Percentiles rank a stretch among this genome's conserved stretches.
phyloP scores from a whole-genome alignment of 2,329 filamentous ascomycete species.

The Xylariales sp. region DNA sequence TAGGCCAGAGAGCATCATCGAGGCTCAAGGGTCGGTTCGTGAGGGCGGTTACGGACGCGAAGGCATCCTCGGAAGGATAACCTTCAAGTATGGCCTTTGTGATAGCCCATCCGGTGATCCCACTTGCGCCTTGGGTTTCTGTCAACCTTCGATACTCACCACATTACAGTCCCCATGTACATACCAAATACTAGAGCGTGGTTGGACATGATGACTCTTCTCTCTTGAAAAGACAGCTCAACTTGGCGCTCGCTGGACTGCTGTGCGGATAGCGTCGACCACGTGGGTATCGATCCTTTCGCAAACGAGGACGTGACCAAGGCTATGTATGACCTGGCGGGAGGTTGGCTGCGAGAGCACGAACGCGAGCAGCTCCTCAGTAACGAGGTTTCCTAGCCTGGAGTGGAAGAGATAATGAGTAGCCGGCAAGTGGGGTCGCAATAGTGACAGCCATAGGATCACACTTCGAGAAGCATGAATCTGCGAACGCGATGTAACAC shows the following conservation, averaged over 20 bases:
- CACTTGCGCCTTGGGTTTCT: conserved; percentile 8
- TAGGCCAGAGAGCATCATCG: conserved; percentile 20
- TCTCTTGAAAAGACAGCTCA: background rate
- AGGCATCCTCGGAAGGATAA: conserved; percentile 5
- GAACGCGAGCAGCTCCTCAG: too few relatives aligned
- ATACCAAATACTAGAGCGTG: conserved; percentile 9
- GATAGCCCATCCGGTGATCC: conserved; percentile 10
- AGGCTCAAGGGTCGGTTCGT: conserved; percentile 6
- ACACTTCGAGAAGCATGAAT: too few relatives aligned
- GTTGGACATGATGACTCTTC: background rate
- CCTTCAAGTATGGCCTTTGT: conserved; percentile 7
- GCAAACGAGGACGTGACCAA: too few relatives aligned
- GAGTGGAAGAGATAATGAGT: too few relatives aligned
- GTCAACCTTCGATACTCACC: background rate
- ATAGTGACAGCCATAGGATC: too few relatives aligned
- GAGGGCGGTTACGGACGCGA: conserved; percentile 7
- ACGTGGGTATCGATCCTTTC: too few relatives aligned
- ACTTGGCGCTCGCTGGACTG: background rate
- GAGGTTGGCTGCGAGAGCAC: too few relatives aligned
- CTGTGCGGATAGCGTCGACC: too few relatives aligned
- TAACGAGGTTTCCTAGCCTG: too few relatives aligned
- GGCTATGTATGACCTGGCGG: too few relatives aligned
- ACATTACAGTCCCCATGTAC: background rate
- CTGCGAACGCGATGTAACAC: too few relatives aligned
- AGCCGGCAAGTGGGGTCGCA: too few relatives aligned